Base-by-base conservation (phyloP, 2,329 filamentous ascomycete genomes). In the Sclerotinia subarctica region DNA sequence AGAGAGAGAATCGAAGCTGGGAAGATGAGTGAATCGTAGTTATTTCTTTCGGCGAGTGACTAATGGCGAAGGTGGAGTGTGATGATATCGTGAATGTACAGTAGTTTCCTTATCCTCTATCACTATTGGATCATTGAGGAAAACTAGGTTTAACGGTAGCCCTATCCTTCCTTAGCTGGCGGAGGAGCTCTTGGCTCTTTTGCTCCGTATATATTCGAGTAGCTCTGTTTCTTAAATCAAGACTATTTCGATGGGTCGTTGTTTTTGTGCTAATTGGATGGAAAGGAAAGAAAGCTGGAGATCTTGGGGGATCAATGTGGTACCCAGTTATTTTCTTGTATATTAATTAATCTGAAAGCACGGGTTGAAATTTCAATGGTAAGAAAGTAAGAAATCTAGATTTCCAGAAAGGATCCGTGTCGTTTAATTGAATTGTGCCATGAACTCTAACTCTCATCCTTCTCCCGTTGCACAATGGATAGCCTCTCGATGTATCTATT, bases 11-110 rank as follows among this genome's bases (percentile, higher is more conserved):
- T 15, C 24, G 46, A 51, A 21, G 13, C 21, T 26, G 21, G 29
- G 3, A 17, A 51, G 38, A 26, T 62, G 59, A 62, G 46, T 62
- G 59, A 51, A 51, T 62, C 21, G 26, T 60, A 35, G 35, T 19
- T 47, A 21, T 49, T 49, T 17, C 58, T 11, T 49, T 60, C 26
- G 29, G n/a, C 24, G n/a, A 35, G 44, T 24, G 46, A 21, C 29
- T 62, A 29, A 47, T 63, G 59, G 59, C 59, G 15, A 17, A 63
- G 46, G 59, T 62, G 58, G 44, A 62, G 44, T 26, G 15, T 6
- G 24, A 35, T 29, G 17, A 42, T 49, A 59, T 46, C 21, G 13
- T 49, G 1, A 49, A 49, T 35, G 44, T 24, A 35, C 58, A 32
- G 58, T 62, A n/a, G 29, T 24, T 49, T 24, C 58, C 44, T 49